Conservation (phyloP, 2,329 filamentous ascomycete genomes). For the Shiraia bambusicola region DNA sequence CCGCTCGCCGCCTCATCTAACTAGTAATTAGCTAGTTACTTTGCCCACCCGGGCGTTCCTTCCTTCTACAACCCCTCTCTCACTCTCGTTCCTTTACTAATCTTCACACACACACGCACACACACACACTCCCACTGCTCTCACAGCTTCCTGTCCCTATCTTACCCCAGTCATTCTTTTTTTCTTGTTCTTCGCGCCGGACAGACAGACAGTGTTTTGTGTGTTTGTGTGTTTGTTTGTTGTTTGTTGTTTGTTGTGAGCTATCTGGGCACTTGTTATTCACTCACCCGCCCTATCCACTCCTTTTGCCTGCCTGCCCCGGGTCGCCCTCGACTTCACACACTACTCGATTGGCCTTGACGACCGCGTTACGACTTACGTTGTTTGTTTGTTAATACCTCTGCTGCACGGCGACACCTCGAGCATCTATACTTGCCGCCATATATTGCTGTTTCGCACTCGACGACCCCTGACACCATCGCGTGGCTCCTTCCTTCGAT, state of each 20-base stretch:
- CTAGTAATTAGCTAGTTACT: too few relatives aligned
- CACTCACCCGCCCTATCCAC: slow-evolving; percentile 16
- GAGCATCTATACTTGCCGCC: neutral
- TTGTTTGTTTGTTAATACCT: slow-evolving; percentile 42
- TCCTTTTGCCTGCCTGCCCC: slow-evolving; percentile 12
- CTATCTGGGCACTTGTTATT: too few relatives aligned
- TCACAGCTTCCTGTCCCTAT: slow-evolving; percentile 25
- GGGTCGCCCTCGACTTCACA: slow-evolving; percentile 8
- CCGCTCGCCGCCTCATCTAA: slow-evolving; percentile 35
- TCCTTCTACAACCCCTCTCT: slow-evolving; percentile 36
- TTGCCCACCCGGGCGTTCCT: slow-evolving; percentile 30
- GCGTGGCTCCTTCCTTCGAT: slow-evolving; percentile 4
- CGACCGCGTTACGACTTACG: slow-evolving; percentile 40
- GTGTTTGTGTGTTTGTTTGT: slow-evolving; percentile 13
- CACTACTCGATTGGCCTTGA: slow-evolving; percentile 16
- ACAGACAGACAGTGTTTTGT: slow-evolving; percentile 21
- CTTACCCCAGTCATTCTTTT: slow-evolving; percentile 47
- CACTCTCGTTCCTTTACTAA: slow-evolving; percentile 34
- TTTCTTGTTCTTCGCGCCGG: too few relatives aligned
- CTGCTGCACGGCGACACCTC: slow-evolving; percentile 11
- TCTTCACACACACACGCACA: too few relatives aligned
- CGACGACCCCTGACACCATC: neutral
- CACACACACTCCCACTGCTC: slow-evolving; percentile 13
- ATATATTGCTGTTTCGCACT: neutral
- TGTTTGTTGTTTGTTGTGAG: too few relatives aligned